Conservation (phyloP, 1,284 basidiomycete species). For the Rhodotorula sp. region DNA sequence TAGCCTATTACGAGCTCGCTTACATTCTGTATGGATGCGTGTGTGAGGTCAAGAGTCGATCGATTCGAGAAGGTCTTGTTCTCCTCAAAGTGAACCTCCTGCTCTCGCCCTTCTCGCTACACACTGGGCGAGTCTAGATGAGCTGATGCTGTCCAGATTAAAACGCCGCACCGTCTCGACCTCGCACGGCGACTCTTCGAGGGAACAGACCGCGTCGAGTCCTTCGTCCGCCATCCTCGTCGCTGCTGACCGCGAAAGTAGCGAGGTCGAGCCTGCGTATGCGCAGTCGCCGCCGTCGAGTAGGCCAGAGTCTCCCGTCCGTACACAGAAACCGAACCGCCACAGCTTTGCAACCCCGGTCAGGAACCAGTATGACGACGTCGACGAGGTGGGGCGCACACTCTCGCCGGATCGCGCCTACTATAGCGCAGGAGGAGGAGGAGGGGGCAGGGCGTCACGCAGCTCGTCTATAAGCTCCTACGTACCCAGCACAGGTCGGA, state of each 20-base stretch:
- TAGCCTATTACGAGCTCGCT: not conserved
- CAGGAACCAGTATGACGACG: not conserved
- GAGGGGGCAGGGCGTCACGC: conserved; percentile 1
- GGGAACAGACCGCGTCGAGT: not conserved
- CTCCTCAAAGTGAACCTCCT: not conserved
- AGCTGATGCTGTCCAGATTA: conserved; percentile 31
- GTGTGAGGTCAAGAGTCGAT: not conserved
- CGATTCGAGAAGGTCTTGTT: not conserved
- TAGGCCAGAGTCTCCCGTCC: not conserved
- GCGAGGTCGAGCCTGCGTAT: too few species aligned
- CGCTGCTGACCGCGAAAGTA: too few species aligned
- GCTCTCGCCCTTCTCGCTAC: not conserved
- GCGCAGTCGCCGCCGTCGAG: conserved; percentile 5
- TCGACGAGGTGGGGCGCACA: conserved; percentile 10
- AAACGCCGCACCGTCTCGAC: conserved; percentile 28
- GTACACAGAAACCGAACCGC: not conserved
- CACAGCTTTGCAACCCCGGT: conserved; percentile 12
- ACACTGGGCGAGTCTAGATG: not conserved
- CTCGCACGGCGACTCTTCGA: not conserved
- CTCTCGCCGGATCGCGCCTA: conserved; percentile 17
- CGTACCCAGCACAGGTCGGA: not conserved
- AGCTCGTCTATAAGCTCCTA: conserved; percentile 20
- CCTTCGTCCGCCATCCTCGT: not conserved
- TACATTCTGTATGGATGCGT: not conserved
- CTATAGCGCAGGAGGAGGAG: not conserved